These are phyloP conservation scores for Saksenaea vasiformis DNA, from an alignment of 371 early-diverging fungal genomes.

Conservation along the genomic window DNA sequence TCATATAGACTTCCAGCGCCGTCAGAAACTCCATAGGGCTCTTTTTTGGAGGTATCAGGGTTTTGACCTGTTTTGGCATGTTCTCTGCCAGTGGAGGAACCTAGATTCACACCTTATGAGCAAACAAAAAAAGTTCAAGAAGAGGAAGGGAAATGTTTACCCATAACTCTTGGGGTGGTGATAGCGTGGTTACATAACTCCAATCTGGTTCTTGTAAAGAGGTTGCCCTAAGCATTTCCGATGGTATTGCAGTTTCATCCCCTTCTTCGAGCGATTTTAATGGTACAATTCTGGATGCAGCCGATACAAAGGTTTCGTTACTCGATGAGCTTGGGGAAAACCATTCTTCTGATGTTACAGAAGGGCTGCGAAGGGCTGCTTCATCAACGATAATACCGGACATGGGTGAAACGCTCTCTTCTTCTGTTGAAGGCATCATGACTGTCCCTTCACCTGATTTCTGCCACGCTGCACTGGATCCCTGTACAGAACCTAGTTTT, in stretches of 20 bases:
- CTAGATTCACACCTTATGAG: not conserved
- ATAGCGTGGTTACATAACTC: not conserved
- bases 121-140: not conserved
- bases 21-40: not conserved
- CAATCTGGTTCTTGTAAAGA: not conserved
- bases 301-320: not conserved
- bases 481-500: not conserved
- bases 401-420: too few relatives aligned
- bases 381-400: constrained; percentile 2
- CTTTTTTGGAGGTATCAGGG: not conserved
- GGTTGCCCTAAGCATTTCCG: too few relatives aligned
- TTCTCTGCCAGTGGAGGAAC: not conserved
- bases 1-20: not conserved
- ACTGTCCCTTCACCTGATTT: too few relatives aligned
- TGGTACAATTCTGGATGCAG: not conserved
- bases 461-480: too few relatives aligned
- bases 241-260: not conserved
- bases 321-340: not conserved
- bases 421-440: too few relatives aligned
- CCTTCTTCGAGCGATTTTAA: not conserved
- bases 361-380: not conserved
- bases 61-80: not conserved
- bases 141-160: not conserved
- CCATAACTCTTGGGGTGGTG: not conserved
- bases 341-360: not conserved